Conservation (phyloP, 1,284 basidiomycete genomes). For the Blastosporella zonata region DNA sequence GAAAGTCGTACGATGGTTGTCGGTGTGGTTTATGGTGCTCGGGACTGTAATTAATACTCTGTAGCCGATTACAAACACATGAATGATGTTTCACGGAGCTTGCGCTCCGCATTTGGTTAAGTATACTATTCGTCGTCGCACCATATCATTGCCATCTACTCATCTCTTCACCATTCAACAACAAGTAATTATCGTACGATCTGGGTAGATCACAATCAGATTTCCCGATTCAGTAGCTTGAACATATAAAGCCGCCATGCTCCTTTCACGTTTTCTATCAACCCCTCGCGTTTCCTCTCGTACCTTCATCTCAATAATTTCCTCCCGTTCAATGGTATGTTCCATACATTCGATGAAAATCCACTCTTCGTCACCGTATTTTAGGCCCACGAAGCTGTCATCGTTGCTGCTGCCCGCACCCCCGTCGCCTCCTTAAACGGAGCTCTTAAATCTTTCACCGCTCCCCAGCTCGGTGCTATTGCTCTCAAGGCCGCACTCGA, state of each 20-base stretch:
- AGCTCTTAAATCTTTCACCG: constrained; percentile 82
- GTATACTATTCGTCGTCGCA: constrained; percentile 2
- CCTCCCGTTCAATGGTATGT: constrained; percentile 48
- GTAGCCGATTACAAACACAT: constrained; percentile 24
- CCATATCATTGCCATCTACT: constrained; percentile 1
- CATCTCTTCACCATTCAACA: constrained; percentile 4
- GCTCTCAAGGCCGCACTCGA: constrained; percentile 91
- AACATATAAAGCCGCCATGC: constrained; percentile 29
- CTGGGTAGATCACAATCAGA: constrained; percentile 23
- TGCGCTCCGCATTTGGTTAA: constrained; percentile 22
- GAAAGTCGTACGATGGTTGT: constrained; percentile 50
- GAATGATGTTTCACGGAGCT: constrained; percentile 27
- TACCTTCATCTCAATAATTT: constrained; percentile 36
- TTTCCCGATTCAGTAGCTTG: constrained; percentile 15
- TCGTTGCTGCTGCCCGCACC: constrained; percentile 92
- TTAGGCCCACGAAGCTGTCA: constrained; percentile 80
- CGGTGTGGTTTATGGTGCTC: constrained; percentile 74
- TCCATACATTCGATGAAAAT: constrained; percentile 9
- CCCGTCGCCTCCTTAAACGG: constrained; percentile 95
- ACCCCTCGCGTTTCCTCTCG: constrained; percentile 36
- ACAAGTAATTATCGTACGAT: constrained; percentile 31
- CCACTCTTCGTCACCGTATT: constrained; percentile 23
- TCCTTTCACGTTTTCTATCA: constrained; percentile 35
- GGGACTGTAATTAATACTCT: constrained; percentile 54
- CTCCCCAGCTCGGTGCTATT: constrained; percentile 85